Base-by-base conservation (phyloP, 257 asterid genomes). In the Linaria vulgaris region DNA sequence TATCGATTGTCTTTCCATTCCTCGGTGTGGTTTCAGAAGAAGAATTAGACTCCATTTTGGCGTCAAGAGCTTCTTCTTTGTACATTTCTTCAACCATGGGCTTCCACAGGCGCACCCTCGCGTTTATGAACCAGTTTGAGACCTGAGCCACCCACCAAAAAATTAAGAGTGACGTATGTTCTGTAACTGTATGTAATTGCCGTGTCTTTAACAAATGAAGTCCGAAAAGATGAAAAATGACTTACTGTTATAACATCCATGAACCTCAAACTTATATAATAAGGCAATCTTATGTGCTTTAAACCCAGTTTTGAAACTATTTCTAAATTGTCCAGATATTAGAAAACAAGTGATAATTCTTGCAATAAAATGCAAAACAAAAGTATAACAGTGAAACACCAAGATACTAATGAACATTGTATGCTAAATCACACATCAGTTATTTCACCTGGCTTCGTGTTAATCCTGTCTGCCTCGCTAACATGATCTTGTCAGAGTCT, bases 1-100 rank as follows among this genome's bases (percentile, higher is more conserved):
- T 58, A 16, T 59, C 64, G 3, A 66, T 70, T 4, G 75, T 45
- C 45, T 72, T 72, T 49, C 58, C 44, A 38, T 75, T 62, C 66
- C 71, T 75, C 37, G 69, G 71, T 51, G 69, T 61, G 56, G 74
- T 57, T 14, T 85, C 95, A 0, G 95, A 74, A 16, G 95, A 80
- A 49, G 95, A 85, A 58, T 67, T 86, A 2, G 95, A 76, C 71
- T 83, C 88, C 70, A 78, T 69, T 41, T 88, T 83, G 16, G 79
- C 71, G 51, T 83, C 95, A 0, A 81, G 82, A 2, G 76, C 69
- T 75, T 91, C 98, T 77, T 88, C 95, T 70, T 83, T 86, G 91
- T 91, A 88, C 92, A 91, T 91, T 59, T 91, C 97, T 71, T 88
- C 98, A 16, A 91, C 95, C 98, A 91, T 88, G 24, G 98, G 97